These are phyloP conservation scores for Herpotrichia juniperi DNA, from an alignment of 2,329 filamentous ascomycete genomes.

Conservation along the genomic window DNA sequence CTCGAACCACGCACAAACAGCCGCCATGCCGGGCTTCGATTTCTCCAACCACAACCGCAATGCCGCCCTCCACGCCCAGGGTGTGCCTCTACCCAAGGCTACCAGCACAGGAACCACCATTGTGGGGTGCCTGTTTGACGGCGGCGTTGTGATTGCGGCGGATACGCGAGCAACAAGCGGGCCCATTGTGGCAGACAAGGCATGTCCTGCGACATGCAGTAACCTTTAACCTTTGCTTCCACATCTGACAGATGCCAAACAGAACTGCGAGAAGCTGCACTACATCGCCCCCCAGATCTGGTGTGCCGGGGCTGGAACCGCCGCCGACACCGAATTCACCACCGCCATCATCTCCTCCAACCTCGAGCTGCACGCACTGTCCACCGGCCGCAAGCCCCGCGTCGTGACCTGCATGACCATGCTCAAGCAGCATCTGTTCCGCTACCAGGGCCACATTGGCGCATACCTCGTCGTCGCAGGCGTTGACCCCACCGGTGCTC, in stretches of 20 bases:
- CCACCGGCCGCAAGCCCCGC: conserved; percentile 92
- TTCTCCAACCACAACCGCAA: conserved; percentile 99
- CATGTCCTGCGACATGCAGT: conserved; percentile 36
- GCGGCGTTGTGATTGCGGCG: conserved; percentile 97
- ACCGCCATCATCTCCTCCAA: conserved; percentile 98
- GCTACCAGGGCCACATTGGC: conserved; percentile 96
- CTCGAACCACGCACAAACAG: conserved; percentile 3
- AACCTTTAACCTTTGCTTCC: not conserved
- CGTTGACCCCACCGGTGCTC: conserved; percentile 91
- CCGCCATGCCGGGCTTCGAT: conserved; percentile 75
- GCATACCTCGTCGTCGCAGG: conserved; percentile 97
- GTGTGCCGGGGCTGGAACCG: conserved; percentile 97
- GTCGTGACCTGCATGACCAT: conserved; percentile 99
- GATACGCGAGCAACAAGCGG: conserved; percentile 97
- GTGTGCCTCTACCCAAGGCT: conserved; percentile 93
- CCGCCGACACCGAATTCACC: conserved; percentile 98
- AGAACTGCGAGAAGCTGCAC: conserved; percentile 99
- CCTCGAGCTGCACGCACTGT: conserved; percentile 95
- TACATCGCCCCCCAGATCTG: conserved; percentile 99
- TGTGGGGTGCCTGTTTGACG: conserved; percentile 95
- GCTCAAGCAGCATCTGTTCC: conserved; percentile 99
- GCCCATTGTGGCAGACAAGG: conserved; percentile 98
- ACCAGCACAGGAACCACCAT: conserved; percentile 99
- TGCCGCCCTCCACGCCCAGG: conserved; percentile 89
- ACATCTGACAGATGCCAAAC: conserved; percentile 19